Percentiles rank a stretch among this genome's conserved stretches.
Evolutionary conservation across 345 rosid species (phyloP).

Genomic region (Noccaea caerulescens): DNA sequence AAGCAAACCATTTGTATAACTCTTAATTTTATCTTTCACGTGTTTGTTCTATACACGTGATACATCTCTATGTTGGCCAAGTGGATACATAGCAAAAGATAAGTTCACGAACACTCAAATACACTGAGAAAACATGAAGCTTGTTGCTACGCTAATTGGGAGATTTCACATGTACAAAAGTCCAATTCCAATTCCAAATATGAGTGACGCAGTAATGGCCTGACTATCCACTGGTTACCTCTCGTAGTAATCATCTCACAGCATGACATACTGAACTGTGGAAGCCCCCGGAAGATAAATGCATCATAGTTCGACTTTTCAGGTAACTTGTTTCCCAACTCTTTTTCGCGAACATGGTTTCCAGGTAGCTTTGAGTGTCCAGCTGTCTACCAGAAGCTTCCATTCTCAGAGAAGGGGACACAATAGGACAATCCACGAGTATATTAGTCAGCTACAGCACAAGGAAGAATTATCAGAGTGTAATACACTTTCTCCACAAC

Average conservation of each 20-base stretch:
- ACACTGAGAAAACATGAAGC: conserved; percentile 6
- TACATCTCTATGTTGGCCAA: conserved; percentile 14
- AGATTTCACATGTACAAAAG: conserved; percentile 15
- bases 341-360: not conserved
- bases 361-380: not conserved
- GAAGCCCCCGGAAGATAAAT: not conserved
- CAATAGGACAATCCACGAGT: not conserved
- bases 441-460: conserved; percentile 19
- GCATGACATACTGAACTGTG: conserved; percentile 10
- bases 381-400: conserved; percentile 17
- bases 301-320: not conserved
- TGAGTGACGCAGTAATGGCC: conserved; percentile 22
- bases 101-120: conserved; percentile 3
- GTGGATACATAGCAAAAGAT: not conserved
- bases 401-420: conserved; percentile 8
- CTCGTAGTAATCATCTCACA: conserved; percentile 15
- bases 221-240: conserved; percentile 17
- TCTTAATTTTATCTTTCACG: conserved; percentile 6
- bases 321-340: not conserved
- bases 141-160: conserved; percentile 3
- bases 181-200: conserved; percentile 24
- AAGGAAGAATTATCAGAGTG: conserved; percentile 8
- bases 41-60: conserved; percentile 28
- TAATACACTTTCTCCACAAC: not conserved
- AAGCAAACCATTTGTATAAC: conserved; percentile 9